Evolutionary conservation across 2,329 filamentous ascomycete genomes (phyloP).

Genomic region (Calycina marina): DNA sequence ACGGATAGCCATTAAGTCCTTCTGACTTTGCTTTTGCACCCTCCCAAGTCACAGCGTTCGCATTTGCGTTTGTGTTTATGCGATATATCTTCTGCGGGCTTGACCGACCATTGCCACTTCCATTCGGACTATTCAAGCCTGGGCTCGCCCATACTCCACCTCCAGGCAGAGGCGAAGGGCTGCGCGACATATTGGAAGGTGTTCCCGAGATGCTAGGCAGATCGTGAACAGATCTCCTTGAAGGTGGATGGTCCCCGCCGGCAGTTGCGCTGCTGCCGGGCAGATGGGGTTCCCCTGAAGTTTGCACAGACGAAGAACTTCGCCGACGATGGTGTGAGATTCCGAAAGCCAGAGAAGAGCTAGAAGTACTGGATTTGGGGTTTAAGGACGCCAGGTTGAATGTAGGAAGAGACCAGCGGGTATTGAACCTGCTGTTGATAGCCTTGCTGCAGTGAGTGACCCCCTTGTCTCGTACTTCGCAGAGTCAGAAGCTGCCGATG

Average conservation of each 20-base stretch:
- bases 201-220: slow-evolving; percentile 28
- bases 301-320: slow-evolving; percentile 22
- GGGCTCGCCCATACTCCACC: slow-evolving; percentile 79
- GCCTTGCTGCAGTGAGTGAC: too few species aligned
- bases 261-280: too few species aligned
- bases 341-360: slow-evolving; percentile 31
- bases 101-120: slow-evolving; percentile 44
- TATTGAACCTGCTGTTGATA: not conserved
- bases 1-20: slow-evolving; percentile 59
- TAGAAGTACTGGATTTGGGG: slow-evolving; percentile 25
- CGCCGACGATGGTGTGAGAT: slow-evolving; percentile 24
- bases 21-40: slow-evolving; percentile 65
- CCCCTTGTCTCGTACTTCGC: too few species aligned
- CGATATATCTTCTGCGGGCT: slow-evolving; percentile 41
- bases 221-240: slow-evolving; percentile 8
- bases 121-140: slow-evolving; percentile 52
- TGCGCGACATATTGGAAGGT: slow-evolving; percentile 54
- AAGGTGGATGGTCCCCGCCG: too few species aligned
- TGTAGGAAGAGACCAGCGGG: slow-evolving; percentile 1
- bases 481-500: too few species aligned
- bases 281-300: slow-evolving; percentile 13
- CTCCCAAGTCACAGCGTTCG: slow-evolving; percentile 59
- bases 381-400: slow-evolving; percentile 37
- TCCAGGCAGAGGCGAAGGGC: slow-evolving; percentile 69
- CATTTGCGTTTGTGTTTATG: slow-evolving; percentile 40